A percentile compares a stretch with the other conserved stretches of the same genome.
Evolutionary conservation across 805 yeast genomes (phyloP).

Genomic region (Candida maris): DNA sequence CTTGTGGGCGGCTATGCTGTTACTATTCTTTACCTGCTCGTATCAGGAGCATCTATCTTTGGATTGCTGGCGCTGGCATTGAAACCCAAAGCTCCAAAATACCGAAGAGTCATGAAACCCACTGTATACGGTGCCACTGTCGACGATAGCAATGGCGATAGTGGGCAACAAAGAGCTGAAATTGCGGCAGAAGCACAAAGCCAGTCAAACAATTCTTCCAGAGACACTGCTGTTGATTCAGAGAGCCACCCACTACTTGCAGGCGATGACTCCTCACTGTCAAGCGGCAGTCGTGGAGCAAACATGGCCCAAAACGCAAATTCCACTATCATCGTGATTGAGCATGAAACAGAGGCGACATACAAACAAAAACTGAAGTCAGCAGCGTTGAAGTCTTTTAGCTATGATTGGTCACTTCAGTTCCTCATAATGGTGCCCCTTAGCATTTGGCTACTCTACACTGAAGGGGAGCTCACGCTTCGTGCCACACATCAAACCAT

Average conservation of each 20-base stretch:
- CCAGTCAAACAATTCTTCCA: constrained; percentile 18
- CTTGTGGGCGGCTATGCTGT: constrained; percentile 54
- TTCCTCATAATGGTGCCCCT: constrained; percentile 66
- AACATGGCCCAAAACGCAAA: constrained; percentile 1
- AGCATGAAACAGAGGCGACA: constrained; percentile 26
- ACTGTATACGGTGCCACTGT: constrained; percentile 21
- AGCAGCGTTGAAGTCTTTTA: constrained; percentile 41
- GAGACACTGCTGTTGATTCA: constrained; percentile 17
- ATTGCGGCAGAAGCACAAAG: constrained; percentile 3
- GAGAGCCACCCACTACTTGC: constrained; percentile 21
- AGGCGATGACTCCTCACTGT: constrained; percentile 3
- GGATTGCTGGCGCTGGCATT: constrained; percentile 51
- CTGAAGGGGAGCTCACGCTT: constrained; percentile 51
- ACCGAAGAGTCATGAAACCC: constrained; percentile 16
- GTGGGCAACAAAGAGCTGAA: constrained; percentile 5
- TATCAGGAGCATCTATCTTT: constrained; percentile 44
- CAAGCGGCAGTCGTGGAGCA: constrained; percentile 1
- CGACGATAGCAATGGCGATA: constrained; percentile 12
- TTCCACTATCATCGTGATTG: constrained; percentile 21
- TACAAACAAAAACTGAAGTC: constrained; percentile 25
- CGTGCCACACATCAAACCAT: constrained; percentile 68
- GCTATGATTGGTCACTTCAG: constrained; percentile 82
- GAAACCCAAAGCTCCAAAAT: constrained; percentile 23
- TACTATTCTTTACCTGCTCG: constrained; percentile 43
- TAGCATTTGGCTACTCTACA: constrained; percentile 50